Evolutionary conservation across 345 rosid species (phyloP).

Genomic region (Moricandia arvensis): DNA sequence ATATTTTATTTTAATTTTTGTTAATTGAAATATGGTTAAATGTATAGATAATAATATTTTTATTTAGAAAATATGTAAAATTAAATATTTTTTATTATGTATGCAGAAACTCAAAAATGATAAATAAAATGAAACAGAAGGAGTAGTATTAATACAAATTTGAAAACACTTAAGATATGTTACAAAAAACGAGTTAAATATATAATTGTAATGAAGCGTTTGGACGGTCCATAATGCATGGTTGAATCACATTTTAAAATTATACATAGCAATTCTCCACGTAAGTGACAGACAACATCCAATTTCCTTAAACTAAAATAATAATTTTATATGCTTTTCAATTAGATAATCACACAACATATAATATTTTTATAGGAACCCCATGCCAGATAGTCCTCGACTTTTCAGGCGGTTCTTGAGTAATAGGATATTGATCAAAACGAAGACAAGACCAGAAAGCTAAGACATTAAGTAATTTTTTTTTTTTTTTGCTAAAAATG

Average conservation of each 20-base stretch:
- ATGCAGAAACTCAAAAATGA: too few species aligned
- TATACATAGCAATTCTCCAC: background rate
- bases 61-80: too few species aligned
- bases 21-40: too few species aligned
- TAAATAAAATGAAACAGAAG: too few species aligned
- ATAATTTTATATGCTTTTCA: background rate
- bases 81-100: too few species aligned
- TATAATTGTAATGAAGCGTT: background rate
- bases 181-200: background rate
- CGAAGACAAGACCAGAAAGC: background rate
- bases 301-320: background rate
- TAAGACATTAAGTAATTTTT: background rate
- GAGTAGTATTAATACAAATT: background rate
- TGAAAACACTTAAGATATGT: too few species aligned
- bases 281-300: slow-evolving; percentile 4
- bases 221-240: background rate
- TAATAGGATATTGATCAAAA: background rate
- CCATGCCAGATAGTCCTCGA: background rate
- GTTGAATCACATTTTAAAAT: background rate
- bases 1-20: too few species aligned
- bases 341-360: background rate
- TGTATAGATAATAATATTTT: too few species aligned
- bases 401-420: background rate
- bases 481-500: too few species aligned
- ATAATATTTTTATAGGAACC: background rate